Evolutionary conservation across 495 filamentous ascomycete genomes (phyloP).

Genomic region (Hypoxylon crocopeplum): DNA sequence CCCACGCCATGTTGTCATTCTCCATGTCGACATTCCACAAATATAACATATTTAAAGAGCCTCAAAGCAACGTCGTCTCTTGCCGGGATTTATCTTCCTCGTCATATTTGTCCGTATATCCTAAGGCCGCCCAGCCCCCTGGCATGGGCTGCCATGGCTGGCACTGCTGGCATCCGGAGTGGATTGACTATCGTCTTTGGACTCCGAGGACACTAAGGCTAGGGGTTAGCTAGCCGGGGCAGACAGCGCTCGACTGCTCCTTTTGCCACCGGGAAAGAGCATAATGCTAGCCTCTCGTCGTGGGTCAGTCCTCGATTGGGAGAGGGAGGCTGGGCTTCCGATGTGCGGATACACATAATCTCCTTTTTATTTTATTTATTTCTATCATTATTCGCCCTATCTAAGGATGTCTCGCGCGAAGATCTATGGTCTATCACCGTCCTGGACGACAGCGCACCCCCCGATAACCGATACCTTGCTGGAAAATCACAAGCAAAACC

Average conservation of each 20-base stretch:
- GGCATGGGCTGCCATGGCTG: too few species aligned
- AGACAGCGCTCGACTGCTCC: slow-evolving; percentile 1
- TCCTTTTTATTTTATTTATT: background rate
- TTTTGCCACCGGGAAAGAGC: slow-evolving; percentile 23
- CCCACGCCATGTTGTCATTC: slow-evolving; percentile 47
- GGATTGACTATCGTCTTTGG: slow-evolving; percentile 13
- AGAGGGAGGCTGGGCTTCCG: slow-evolving; percentile 34
- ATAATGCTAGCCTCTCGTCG: slow-evolving; percentile 23
- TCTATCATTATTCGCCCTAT: slow-evolving; percentile 21
- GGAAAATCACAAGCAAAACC: slow-evolving; percentile 32
- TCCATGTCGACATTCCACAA: slow-evolving; percentile 45
- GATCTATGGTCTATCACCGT: slow-evolving; percentile 28
- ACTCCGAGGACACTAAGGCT: too few species aligned
- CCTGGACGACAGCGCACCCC: slow-evolving; percentile 8
- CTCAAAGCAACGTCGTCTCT: slow-evolving; percentile 45
- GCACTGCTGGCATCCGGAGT: slow-evolving; percentile 24
- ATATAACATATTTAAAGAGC: slow-evolving; percentile 44
- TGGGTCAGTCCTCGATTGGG: slow-evolving; percentile 33
- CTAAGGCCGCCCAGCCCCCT: slow-evolving; percentile 6
- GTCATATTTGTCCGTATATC: slow-evolving; percentile 15
- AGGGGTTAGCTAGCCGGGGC: slow-evolving; percentile 1
- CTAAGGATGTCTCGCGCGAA: slow-evolving; percentile 7
- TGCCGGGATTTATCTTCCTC: slow-evolving; percentile 24
- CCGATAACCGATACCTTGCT: slow-evolving; percentile 29
- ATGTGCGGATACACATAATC: slow-evolving; percentile 15